Evolutionary conservation across 495 filamentous ascomycete genomes (phyloP).

Genomic region (Hypoxylon lenormandii): DNA sequence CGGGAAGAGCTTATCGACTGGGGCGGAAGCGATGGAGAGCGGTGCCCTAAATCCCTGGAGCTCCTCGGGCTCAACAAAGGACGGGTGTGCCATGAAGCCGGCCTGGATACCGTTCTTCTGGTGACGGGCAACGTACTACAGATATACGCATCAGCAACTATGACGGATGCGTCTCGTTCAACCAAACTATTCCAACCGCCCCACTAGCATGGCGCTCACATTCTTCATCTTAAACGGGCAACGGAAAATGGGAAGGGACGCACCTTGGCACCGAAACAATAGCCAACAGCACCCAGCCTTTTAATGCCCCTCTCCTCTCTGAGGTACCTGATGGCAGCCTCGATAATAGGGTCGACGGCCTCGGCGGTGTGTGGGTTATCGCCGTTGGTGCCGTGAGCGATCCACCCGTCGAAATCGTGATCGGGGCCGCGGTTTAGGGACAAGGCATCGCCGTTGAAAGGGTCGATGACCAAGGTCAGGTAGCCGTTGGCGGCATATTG

Average conservation of each 20-base stretch:
- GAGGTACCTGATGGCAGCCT: slow-evolving; percentile 60
- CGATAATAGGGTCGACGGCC: slow-evolving; percentile 67
- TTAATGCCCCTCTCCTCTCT: slow-evolving; percentile 66
- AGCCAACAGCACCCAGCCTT: slow-evolving; percentile 78
- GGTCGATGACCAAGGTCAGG: slow-evolving; percentile 78
- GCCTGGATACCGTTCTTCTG: slow-evolving; percentile 64
- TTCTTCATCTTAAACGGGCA: too few species aligned
- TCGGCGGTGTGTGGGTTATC: slow-evolving; percentile 69
- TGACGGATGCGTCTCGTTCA: not conserved
- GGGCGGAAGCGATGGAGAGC: slow-evolving; percentile 79
- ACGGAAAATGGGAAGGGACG: not conserved
- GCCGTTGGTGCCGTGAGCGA: slow-evolving; percentile 59
- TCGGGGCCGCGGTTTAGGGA: slow-evolving; percentile 65
- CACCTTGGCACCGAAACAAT: slow-evolving; percentile 81
- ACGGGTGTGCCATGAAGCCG: slow-evolving; percentile 81
- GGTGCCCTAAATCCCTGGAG: slow-evolving; percentile 76
- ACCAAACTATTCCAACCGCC: too few species aligned
- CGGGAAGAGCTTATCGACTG: slow-evolving; percentile 84
- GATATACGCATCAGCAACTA: not conserved
- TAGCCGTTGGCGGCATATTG: slow-evolving; percentile 86
- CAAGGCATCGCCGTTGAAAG: slow-evolving; percentile 79
- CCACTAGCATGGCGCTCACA: too few species aligned
- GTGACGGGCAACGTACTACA: slow-evolving; percentile 60
- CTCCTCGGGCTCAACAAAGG: slow-evolving; percentile 80
- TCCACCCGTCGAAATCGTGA: slow-evolving; percentile 73